These are phyloP conservation scores for Citrus reticulata DNA, from an alignment of 345 rosid species.

Conservation along the genomic window DNA sequence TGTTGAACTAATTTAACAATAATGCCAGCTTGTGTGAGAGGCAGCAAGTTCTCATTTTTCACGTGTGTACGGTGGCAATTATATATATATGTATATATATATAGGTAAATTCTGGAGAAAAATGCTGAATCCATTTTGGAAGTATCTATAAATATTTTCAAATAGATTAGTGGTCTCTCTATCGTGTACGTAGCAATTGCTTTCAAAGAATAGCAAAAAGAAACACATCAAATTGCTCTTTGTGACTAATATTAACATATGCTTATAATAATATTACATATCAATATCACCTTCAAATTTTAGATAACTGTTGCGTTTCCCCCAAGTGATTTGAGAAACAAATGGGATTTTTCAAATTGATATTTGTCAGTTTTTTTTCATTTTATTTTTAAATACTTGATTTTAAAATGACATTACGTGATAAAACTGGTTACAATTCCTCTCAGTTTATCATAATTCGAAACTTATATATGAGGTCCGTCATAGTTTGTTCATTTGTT, in stretches of 20 bases:
- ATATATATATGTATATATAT: background rate
- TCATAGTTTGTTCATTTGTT: background rate
- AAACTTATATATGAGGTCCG: background rate
- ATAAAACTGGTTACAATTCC: background rate
- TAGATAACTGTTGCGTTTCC: background rate
- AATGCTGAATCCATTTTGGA: background rate
- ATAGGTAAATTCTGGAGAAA: background rate
- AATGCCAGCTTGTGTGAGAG: no score
- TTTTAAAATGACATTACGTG: background rate
- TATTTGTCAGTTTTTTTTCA: background rate
- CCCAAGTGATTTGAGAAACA: background rate
- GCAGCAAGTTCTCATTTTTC: background rate
- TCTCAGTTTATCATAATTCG: background rate
- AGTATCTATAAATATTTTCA: background rate
- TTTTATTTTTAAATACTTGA: background rate
- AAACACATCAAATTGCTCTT: background rate
- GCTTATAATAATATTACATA: background rate
- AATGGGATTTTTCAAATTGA: background rate
- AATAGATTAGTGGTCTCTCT: no score
- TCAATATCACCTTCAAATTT: background rate
- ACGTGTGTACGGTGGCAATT: background rate
- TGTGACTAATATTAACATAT: background rate
- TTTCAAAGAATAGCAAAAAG: background rate
- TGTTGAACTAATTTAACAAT: no score
- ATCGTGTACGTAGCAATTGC: background rate